Base-by-base conservation (phyloP, 2,329 filamentous ascomycete species). In the Ophiocordyceps camponoti-saundersi region DNA sequence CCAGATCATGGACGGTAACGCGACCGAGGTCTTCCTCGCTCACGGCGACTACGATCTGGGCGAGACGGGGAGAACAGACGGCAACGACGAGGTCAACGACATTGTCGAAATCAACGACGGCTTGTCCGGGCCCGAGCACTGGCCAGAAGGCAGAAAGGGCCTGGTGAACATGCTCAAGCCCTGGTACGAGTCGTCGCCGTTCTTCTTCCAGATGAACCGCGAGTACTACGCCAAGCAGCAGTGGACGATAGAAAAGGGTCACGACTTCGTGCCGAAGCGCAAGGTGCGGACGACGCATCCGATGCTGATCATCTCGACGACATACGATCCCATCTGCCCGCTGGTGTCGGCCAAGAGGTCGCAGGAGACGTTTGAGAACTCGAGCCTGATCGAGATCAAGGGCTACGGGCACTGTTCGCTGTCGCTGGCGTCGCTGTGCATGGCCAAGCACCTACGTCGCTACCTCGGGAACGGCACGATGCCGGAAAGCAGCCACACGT, bases 241-340 rank as follows among this genome's bases (percentile, higher is more conserved):
- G 36, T 62, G 60, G 60, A 40, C 43, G 2, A 51, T 61, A 3
- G 55, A 58, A 3, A 53, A 50, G 16, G 60, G 60, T 2, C 60
- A 62, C 42, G 43, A 46, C 10, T 62, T 58, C 21, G 45, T 50
- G 11, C 59, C 59, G 0, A 48, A 42, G 0, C n/a, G 46, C 2
- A 48, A 48, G 1, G 53, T 81, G 41, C 45, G 52, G 21, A 63
- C 59, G 1, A 53, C 51, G 0, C 50, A 61, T 20, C 61, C 61
- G 16, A 43, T 64, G 0, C 53, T 64, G 0, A 52, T 64, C 1
- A 47, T 64, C 7, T 59, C 58, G 0, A 63, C 55, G 0, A 57
- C 54, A 0, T 58, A 59, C 26, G 60, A 64, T 3, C 77, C 78
- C 0, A 72, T 80, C 1, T 80, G 75, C 21, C 61, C 67, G 1